These are phyloP conservation scores for Xerocomus cyaneibrunnescens DNA, from an alignment of 1,284 basidiomycete species.

Conservation along the genomic window DNA sequence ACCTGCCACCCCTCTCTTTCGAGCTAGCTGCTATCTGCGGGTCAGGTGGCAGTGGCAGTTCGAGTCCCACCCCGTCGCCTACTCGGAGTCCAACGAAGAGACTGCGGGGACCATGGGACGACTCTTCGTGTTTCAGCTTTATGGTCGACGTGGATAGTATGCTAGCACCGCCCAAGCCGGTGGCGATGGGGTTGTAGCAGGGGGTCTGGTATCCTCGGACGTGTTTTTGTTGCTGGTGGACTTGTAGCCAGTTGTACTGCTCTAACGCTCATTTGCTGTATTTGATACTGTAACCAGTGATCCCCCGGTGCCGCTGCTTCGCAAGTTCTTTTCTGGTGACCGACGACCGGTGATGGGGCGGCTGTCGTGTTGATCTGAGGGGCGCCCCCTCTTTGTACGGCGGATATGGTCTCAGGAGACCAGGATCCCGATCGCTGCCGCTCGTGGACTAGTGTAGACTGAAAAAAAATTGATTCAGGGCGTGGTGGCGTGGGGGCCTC, in stretches of 20 bases:
- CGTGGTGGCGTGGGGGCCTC: slow-evolving; percentile 33
- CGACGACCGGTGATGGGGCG: too few species aligned
- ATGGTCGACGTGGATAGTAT: slow-evolving; percentile 48
- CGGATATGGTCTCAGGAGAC: slow-evolving; percentile 5
- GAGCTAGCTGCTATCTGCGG: slow-evolving; percentile 18
- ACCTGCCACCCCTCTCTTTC: slow-evolving; percentile 20
- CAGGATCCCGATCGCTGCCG: slow-evolving; percentile 20
- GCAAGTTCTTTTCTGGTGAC: too few species aligned
- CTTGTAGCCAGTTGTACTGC: too few species aligned
- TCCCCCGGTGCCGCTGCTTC: too few species aligned
- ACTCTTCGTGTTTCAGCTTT: slow-evolving; percentile 45
- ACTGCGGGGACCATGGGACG: slow-evolving; percentile 59
- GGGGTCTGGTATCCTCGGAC: too few species aligned
- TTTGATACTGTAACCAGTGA: too few species aligned
- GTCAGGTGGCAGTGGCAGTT: slow-evolving; percentile 12
- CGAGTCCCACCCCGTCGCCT: slow-evolving; percentile 21
- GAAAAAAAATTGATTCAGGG: slow-evolving; percentile 11
- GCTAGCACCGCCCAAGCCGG: slow-evolving; percentile 48
- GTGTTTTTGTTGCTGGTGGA: too few species aligned
- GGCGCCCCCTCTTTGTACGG: too few species aligned
- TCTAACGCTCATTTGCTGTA: too few species aligned
- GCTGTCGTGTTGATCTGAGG: too few species aligned
- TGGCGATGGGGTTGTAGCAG: slow-evolving; percentile 26
- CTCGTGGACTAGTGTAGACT: too few species aligned
- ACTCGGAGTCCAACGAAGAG: slow-evolving; percentile 35